Conservation (phyloP, 2,329 filamentous ascomycete genomes). For the Chrysosporium queenslandicum region DNA sequence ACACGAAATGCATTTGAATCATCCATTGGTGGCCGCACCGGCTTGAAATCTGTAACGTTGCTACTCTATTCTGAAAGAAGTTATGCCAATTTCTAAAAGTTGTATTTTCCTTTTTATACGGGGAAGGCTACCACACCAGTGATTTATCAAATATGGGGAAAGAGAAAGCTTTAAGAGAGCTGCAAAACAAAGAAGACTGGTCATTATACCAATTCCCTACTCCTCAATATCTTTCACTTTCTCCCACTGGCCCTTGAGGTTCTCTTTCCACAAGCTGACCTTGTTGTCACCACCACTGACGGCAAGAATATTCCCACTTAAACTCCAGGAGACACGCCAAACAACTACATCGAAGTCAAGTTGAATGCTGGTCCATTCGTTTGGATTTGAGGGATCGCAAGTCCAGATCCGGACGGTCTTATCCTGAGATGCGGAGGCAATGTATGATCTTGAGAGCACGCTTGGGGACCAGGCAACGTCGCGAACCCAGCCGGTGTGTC, state of each 20-base stretch:
- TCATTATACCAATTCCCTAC: constrained; percentile 35
- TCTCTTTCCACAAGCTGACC: constrained; percentile 97
- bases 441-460: constrained; percentile 90
- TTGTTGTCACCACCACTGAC: constrained; percentile 93
- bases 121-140: neutral
- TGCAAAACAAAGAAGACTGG: neutral
- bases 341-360: constrained; percentile 80
- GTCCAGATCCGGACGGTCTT: constrained; percentile 98
- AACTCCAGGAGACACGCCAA: constrained; percentile 96
- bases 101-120: neutral
- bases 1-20: neutral
- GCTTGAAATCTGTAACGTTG: no score
- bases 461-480: constrained; percentile 97
- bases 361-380: constrained; percentile 74
- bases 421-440: constrained; percentile 89
- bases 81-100: neutral
- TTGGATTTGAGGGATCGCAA: constrained; percentile 53
- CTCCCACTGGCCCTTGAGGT: constrained; percentile 92
- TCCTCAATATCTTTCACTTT: constrained; percentile 94
- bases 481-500: constrained; percentile 92
- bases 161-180: neutral
- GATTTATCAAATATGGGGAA: neutral
- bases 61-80: no score
- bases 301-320: constrained; percentile 91
- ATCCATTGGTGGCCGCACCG: neutral